Evolutionary conservation across 371 early-diverging fungal species (phyloP), one percentile per base, ranked within the genome.

Genomic region (Zychaea mexicana): DNA sequence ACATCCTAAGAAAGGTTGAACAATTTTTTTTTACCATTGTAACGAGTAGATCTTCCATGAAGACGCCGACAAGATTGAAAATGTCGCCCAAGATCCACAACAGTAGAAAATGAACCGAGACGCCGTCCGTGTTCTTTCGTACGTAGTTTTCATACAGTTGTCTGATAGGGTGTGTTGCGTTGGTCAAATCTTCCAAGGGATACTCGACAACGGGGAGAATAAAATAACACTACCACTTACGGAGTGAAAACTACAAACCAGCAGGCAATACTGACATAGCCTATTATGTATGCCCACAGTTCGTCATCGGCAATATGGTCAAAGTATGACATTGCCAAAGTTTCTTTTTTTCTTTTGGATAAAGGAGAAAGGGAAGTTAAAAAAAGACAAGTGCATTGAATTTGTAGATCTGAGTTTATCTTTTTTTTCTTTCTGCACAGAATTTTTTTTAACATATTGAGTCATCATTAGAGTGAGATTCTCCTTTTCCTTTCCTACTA

Each of bases 31-130:
- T 45, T 74, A 91, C 90, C 78, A 89, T 85, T 2, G 92, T 91
- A 30, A 86, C 64, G 53, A 93, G 65, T 46, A 95, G 78, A 39
- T 89, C 68, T 26, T 93, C 92, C 36, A 91, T 68, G 9, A 90
- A 66, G 32, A 88, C 82, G 22, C 95, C 96, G 32, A 88, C 66
- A 54, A 94, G 73, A 74, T 94, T 94, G 70, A 88, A 76, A 28
- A 92, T 71, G 68, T 96, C 96, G 12, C 95, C 96, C 2, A 86
- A 73, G 13, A 93, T 78, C 96, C 96, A 96, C 45, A 90, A 81
- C 26, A 82, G 67, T 2, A 95, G 67, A 61, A 94, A 94, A 0
- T 70, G 64, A 22, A 90, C 55, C 21, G 91, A 88, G 31, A 96
- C 77, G 22, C 87, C 88, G 52, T 88, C 85, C 26, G 88, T 83